A percentile compares a stretch with the other conserved stretches of the same genome.
Evolutionary conservation across 1,284 basidiomycete genomes (phyloP).

Genomic region (Ganoderma resinaceum): DNA sequence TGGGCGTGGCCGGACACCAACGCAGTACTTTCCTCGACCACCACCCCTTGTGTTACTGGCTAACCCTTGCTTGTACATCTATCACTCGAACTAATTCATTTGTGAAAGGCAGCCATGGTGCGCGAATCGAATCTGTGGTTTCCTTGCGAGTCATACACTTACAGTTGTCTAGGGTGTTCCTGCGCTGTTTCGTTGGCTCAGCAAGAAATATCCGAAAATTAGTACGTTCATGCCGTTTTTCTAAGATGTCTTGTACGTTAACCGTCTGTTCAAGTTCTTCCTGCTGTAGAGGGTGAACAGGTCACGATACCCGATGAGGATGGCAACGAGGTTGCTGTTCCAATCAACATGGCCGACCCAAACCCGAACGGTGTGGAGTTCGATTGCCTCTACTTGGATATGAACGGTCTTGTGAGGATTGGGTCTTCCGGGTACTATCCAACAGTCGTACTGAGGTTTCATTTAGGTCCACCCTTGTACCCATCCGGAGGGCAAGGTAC

Average conservation of each 20-base stretch:
- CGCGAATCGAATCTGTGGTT: neutral
- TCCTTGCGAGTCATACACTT: neutral
- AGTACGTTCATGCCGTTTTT: conserved; percentile 53
- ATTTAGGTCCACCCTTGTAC: conserved; percentile 97
- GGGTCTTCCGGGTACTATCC: too few relatives aligned
- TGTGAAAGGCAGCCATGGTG: conserved; percentile 28
- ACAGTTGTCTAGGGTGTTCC: conserved; percentile 80
- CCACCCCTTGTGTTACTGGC: conserved; percentile 8
- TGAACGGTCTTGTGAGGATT: conserved; percentile 83
- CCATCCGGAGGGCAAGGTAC: conserved; percentile 93
- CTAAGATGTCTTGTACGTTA: conserved; percentile 4
- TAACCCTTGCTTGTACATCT: neutral
- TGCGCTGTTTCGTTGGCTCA: conserved; percentile 93
- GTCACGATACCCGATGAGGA: conserved; percentile 71
- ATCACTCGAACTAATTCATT: neutral
- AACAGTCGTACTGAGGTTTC: neutral
- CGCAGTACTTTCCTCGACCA: neutral
- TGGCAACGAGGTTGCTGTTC: conserved; percentile 74
- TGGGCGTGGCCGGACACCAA: neutral
- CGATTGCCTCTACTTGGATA: conserved; percentile 95
- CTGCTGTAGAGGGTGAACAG: conserved; percentile 87
- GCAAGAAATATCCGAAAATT: conserved; percentile 97
- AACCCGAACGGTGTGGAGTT: conserved; percentile 99
- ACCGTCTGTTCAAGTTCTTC: conserved; percentile 57
- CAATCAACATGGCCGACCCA: conserved; percentile 81